phyloP scores from a whole-genome alignment of 192 early-diverging fungal genomes.

The Backusella mclennaniae region DNA sequence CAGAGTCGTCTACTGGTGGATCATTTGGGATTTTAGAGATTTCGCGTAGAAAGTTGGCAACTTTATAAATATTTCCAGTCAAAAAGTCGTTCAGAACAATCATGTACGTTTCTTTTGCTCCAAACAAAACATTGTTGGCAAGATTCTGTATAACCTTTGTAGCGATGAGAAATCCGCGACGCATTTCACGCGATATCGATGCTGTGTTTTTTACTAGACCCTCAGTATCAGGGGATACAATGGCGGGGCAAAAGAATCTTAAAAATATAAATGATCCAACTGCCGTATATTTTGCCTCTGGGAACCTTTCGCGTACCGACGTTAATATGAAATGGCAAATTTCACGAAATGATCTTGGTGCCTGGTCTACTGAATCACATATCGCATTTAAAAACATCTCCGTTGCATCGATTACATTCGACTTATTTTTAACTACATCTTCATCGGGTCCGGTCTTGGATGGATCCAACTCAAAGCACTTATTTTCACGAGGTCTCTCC shows the following conservation, averaged over 20 bases:
- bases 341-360: slow-evolving; percentile 61
- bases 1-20: background rate
- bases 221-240: slow-evolving; percentile 70
- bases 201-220: slow-evolving; percentile 37
- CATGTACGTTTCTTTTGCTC: slow-evolving; percentile 83
- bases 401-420: slow-evolving; percentile 63
- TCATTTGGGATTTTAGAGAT: slow-evolving; percentile 41
- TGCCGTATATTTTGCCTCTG: slow-evolving; percentile 65
- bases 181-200: slow-evolving; percentile 59
- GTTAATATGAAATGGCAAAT: slow-evolving; percentile 64
- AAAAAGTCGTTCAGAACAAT: slow-evolving; percentile 73
- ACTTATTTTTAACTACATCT: slow-evolving; percentile 56
- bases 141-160: slow-evolving; percentile 88
- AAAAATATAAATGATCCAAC: slow-evolving; percentile 85
- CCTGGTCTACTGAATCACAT: slow-evolving; percentile 47
- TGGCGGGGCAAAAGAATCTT: slow-evolving; percentile 82
- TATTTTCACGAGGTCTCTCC: slow-evolving; percentile 47
- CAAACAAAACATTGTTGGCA: slow-evolving; percentile 84
- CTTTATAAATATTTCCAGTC: slow-evolving; percentile 60
- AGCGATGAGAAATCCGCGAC: slow-evolving; percentile 72
- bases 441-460: slow-evolving; percentile 59
- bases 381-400: slow-evolving; percentile 70
- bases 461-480: slow-evolving; percentile 83
- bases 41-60: slow-evolving; percentile 61
- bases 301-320: slow-evolving; percentile 64